Conservation (phyloP, 2,329 filamentous ascomycete species). For the Ophiocordyceps camponoti-rufipedis region DNA sequence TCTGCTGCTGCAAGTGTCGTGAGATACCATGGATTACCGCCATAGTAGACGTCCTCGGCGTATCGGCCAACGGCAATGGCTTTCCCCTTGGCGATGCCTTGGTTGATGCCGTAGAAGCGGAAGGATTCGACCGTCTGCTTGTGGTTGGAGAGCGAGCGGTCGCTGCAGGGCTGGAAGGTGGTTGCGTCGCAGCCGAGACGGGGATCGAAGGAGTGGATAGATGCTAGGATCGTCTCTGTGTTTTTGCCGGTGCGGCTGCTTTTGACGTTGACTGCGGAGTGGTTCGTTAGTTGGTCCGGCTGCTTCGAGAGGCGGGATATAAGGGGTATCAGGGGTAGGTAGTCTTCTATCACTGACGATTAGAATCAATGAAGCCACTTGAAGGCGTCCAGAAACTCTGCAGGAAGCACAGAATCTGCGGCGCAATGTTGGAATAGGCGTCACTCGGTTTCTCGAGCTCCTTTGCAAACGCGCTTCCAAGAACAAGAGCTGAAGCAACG, state of each 20-base stretch:
- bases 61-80: conserved; percentile 51
- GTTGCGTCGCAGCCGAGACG: conserved; percentile 43
- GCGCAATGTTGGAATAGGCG: conserved; percentile 45
- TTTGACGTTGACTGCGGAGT: conserved; percentile 29
- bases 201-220: conserved; percentile 54
- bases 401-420: conserved; percentile 54
- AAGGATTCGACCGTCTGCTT: conserved; percentile 62
- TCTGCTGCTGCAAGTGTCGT: conserved; percentile 62
- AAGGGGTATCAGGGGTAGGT: no score
- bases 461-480: conserved; percentile 49
- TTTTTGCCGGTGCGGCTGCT: conserved; percentile 51
- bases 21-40: conserved; percentile 70
- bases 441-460: conserved; percentile 40
- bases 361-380: conserved; percentile 46
- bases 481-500: conserved; percentile 29
- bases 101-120: conserved; percentile 55
- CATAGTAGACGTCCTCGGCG: conserved; percentile 55
- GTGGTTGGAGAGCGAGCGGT: conserved; percentile 53
- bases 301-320: neutral
- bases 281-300: neutral
- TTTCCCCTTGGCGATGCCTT: conserved; percentile 36
- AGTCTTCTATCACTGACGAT: conserved; percentile 24
- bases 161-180: conserved; percentile 65
- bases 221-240: conserved; percentile 48
- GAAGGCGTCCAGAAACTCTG: conserved; percentile 53